Conservation (phyloP, 257 asterid genomes). For the Solanum lignicaule region DNA sequence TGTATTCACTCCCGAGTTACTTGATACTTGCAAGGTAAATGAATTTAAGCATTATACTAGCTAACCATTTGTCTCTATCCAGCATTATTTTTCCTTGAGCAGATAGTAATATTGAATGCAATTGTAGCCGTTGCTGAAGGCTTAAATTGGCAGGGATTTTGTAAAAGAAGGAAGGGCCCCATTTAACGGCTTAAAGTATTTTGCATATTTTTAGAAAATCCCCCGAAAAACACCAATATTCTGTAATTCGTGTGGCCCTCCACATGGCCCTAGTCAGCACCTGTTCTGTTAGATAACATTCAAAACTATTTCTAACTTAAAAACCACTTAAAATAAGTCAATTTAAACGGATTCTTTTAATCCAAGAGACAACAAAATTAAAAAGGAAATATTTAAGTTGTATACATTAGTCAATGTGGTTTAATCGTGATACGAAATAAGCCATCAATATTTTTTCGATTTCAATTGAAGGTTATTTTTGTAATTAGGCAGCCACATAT, state of each 20-base stretch:
- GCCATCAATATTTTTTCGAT: neutral
- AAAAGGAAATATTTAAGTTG: neutral
- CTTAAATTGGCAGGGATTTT: neutral
- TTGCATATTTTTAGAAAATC: constrained; percentile 10
- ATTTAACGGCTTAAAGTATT: constrained; percentile 32
- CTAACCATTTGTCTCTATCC: neutral
- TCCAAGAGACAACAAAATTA: neutral
- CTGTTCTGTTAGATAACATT: neutral
- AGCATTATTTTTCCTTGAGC: constrained; percentile 1
- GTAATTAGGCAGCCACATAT: neutral
- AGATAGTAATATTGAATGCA: neutral
- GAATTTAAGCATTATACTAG: neutral
- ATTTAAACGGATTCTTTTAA: no score
- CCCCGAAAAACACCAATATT: constrained; percentile 21
- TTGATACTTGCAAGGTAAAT: neutral
- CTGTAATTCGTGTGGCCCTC: constrained; percentile 8
- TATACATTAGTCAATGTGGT: neutral
- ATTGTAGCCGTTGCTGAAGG: neutral
- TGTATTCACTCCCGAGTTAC: neutral
- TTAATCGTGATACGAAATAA: neutral
- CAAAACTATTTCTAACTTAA: no score
- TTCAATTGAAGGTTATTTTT: neutral
- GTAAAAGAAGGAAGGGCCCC: constrained; percentile 13
- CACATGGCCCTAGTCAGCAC: neutral
- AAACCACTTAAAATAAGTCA: no score